Percentiles rank a stretch among this genome's conserved stretches.
These are phyloP conservation scores for Pythium volutum DNA, from an alignment of 352 stramenopile genomes.

Conservation along the genomic window DNA sequence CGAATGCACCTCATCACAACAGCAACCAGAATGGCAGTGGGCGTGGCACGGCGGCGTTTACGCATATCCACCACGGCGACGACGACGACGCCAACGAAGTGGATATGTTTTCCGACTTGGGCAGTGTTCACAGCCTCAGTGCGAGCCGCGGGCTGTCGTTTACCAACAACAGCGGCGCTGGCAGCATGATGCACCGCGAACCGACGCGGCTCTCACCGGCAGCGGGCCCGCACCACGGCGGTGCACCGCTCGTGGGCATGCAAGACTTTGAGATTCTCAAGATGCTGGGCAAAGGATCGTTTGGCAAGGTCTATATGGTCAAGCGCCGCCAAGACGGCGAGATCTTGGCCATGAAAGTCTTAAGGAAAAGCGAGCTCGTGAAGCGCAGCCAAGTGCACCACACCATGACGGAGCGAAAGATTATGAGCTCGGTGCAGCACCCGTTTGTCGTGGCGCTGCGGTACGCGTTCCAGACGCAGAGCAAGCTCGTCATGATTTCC, in stretches of 20 bases:
- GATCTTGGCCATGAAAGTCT: slow-evolving; percentile 88
- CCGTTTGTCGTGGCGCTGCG: slow-evolving; percentile 96
- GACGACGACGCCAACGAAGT: slow-evolving; percentile 65
- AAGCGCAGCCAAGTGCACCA: slow-evolving; percentile 87
- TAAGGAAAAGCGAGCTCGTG: slow-evolving; percentile 85
- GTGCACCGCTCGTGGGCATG: slow-evolving; percentile 48
- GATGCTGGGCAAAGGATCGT: slow-evolving; percentile 96
- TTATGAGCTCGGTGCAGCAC: slow-evolving; percentile 91
- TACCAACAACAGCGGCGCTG: slow-evolving; percentile 6
- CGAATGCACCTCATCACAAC: not conserved
- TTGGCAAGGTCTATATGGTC: slow-evolving; percentile 98
- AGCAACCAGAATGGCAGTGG: not conserved
- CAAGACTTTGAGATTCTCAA: slow-evolving; percentile 97
- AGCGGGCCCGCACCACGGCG: not conserved
- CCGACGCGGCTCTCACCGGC: slow-evolving; percentile 10
- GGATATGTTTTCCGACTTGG: slow-evolving; percentile 46
- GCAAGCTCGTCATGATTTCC: slow-evolving; percentile 90
- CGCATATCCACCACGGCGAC: slow-evolving; percentile 10
- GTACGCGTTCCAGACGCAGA: slow-evolving; percentile 90
- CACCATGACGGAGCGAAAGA: slow-evolving; percentile 86
- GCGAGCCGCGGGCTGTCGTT: slow-evolving; percentile 18
- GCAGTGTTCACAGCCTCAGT: slow-evolving; percentile 14
- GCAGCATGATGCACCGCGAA: not conserved
- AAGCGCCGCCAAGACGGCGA: slow-evolving; percentile 72
- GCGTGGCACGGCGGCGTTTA: slow-evolving; percentile 1